phyloP scores from a whole-genome alignment of 768 basidiomycete species.

The Panaeolus cyanescens region DNA sequence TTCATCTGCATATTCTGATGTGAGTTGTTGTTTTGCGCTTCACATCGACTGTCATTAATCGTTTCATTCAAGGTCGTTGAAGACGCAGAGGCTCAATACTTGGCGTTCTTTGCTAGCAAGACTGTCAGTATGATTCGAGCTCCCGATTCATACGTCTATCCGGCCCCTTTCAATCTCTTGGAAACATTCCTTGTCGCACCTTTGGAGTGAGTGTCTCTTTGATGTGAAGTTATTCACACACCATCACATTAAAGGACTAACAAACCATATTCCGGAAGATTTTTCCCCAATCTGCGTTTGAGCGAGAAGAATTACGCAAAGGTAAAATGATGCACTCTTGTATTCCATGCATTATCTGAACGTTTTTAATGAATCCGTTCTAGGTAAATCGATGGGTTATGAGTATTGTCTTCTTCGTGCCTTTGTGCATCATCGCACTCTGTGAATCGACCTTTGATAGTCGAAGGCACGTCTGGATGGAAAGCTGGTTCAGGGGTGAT shows the following conservation, averaged over 20 bases:
- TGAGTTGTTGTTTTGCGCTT: constrained; percentile 31
- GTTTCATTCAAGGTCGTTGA: constrained; percentile 58
- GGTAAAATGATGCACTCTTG: constrained; percentile 27
- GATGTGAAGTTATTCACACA: not conserved
- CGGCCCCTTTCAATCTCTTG: constrained; percentile 90
- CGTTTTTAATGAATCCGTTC: constrained; percentile 7
- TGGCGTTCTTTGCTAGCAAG: constrained; percentile 89
- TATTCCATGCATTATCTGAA: not conserved
- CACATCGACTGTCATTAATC: not conserved
- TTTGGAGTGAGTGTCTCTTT: constrained; percentile 66
- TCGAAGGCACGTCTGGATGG: constrained; percentile 61
- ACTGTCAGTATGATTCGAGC: constrained; percentile 84
- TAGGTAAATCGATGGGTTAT: constrained; percentile 82
- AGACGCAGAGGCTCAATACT: constrained; percentile 88
- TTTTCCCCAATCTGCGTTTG: constrained; percentile 45
- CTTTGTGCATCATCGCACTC: constrained; percentile 71
- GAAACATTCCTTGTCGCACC: constrained; percentile 83
- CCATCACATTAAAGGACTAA: constrained; percentile 2
- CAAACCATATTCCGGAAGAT: too few species aligned
- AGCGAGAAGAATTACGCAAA: constrained; percentile 57
- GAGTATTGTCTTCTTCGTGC: constrained; percentile 79
- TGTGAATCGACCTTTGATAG: constrained; percentile 64
- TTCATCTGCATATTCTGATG: constrained; percentile 89
- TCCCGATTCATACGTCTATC: constrained; percentile 85
- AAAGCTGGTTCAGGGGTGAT: constrained; percentile 62